phyloP scores from a whole-genome alignment of 192 early-diverging fungal species.

The Backusella australiensis region DNA sequence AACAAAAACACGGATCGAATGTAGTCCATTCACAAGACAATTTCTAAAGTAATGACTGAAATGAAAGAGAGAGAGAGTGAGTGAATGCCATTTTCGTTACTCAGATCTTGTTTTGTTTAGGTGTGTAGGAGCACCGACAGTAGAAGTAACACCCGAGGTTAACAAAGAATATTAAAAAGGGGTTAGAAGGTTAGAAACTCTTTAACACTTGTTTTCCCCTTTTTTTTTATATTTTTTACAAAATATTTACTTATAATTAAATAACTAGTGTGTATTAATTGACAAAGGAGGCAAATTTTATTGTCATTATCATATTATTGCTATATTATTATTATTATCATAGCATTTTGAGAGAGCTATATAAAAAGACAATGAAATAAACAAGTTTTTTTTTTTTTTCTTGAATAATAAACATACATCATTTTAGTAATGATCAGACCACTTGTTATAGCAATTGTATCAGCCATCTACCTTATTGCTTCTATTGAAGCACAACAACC shows the following conservation, averaged over 20 bases:
- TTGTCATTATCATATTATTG: neutral
- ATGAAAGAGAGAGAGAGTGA: too few relatives aligned
- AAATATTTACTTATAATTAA: neutral
- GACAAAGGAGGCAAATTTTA: neutral
- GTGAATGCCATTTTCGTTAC: too few relatives aligned
- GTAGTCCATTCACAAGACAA: neutral
- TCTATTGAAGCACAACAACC: neutral
- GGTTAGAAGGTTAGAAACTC: neutral
- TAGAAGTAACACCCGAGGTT: neutral
- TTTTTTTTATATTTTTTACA: neutral
- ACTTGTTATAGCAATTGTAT: neutral
- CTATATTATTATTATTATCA: neutral
- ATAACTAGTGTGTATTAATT: neutral
- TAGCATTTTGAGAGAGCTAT: neutral
- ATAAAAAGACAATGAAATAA: neutral
- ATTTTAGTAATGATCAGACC: neutral
- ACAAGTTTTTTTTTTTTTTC: neutral
- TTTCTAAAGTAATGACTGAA: neutral
- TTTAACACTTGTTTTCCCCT: neutral
- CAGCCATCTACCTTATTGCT: neutral
- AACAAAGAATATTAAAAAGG: neutral
- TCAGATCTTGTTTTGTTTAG: neutral
- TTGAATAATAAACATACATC: neutral
- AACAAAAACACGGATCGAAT: neutral
- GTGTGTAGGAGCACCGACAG: neutral